Conservation (phyloP, 2,329 filamentous ascomycete genomes). For the Exophiala phaeomuriformis region DNA sequence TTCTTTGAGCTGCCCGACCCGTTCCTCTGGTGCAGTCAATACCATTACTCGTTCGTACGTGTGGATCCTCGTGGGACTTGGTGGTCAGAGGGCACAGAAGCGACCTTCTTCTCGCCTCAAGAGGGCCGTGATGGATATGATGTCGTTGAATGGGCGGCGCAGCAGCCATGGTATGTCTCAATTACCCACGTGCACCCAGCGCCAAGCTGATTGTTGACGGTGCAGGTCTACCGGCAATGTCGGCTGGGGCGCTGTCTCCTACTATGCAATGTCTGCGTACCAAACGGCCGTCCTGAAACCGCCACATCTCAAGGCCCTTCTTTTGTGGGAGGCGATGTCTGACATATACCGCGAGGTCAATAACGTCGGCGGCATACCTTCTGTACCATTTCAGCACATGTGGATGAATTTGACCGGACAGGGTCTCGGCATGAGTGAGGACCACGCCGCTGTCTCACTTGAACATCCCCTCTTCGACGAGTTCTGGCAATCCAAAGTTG, state of each 20-base stretch:
- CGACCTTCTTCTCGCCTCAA: constrained; percentile 3
- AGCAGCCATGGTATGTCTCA: constrained; percentile 6
- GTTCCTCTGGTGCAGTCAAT: constrained; percentile 1
- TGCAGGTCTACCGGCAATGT: constrained; percentile 1
- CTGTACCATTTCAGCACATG: constrained; percentile 1
- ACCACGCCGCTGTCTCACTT: constrained; percentile 1
- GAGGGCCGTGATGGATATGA: constrained; percentile 13
- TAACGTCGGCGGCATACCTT: constrained; percentile 2
- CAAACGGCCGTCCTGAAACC: constrained; percentile 2
- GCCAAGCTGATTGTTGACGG: background rate
- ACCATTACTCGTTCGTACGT: constrained; percentile 1
- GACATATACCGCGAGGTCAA: constrained; percentile 3
- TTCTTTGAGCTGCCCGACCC: constrained; percentile 1
- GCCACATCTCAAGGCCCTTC: constrained; percentile 1
- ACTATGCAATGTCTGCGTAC: constrained; percentile 3
- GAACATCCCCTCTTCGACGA: constrained; percentile 2
- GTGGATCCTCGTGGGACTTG: constrained; percentile 2
- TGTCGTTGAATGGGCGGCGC: constrained; percentile 9
- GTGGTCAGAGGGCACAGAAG: constrained; percentile 2
- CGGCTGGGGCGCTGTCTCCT: constrained; percentile 3
- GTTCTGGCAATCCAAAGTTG: constrained; percentile 3
- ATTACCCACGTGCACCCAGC: no score
- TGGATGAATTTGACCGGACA: constrained; percentile 5
- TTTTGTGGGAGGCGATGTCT: constrained; percentile 4
- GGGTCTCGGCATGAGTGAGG: constrained; percentile 1